Base-by-base conservation (phyloP, 176 grass and related monocot genomes). In the Elaeis guineensis region DNA sequence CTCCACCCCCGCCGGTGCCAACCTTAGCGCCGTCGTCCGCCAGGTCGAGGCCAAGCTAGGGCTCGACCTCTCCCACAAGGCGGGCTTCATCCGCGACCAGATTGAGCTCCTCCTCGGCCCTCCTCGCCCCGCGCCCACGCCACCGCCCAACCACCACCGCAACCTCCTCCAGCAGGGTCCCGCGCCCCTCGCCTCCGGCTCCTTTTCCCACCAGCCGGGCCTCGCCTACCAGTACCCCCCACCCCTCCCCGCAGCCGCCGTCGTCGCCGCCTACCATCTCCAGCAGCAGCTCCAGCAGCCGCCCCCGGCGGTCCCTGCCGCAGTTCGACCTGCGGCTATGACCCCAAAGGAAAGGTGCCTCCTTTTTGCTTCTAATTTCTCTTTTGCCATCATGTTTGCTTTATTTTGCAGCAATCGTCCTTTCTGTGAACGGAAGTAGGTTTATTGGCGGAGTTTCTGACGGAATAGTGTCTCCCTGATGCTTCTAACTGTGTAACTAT, bases 41-140 rank as follows among this genome's bases (percentile, higher is more conserved):
- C 71, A 76, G 66, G 92, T 80, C 63, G 83, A 96, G 78, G 80
- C 92, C 48, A 79, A 82, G 78, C 75, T 96, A 25, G 83, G 92
- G 18, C 55, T 85, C 62, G 92, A 90, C 81, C 92, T 96, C 67
- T 78, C 92, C 55, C 80, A 90, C 78, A 96, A 85, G 83, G 83
- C 92, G 22, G 26, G 64, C 57, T 96, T 88, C 77, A 90, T 96
- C 78, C 80, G 76, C 21, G 87, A 90, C 75, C 92, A 96, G 87
- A 96, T 96, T 78, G 92, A 96, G 63, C 86, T 96, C 65, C 85
- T 90, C 49, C 80, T 62, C 72, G 83, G 56, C 83, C 86, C 17
- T 63, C 44, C 21, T 66, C 82, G 61, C 76, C 76, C 19, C 16
- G 66, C 30, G 61, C 81, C 28, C 62, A 54, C 1, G 51, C 83